A percentile compares a stretch with the other conserved stretches of the same genome.
phyloP scores from a whole-genome alignment of 1,284 basidiomycete genomes.

The Calocybe gambosa region DNA sequence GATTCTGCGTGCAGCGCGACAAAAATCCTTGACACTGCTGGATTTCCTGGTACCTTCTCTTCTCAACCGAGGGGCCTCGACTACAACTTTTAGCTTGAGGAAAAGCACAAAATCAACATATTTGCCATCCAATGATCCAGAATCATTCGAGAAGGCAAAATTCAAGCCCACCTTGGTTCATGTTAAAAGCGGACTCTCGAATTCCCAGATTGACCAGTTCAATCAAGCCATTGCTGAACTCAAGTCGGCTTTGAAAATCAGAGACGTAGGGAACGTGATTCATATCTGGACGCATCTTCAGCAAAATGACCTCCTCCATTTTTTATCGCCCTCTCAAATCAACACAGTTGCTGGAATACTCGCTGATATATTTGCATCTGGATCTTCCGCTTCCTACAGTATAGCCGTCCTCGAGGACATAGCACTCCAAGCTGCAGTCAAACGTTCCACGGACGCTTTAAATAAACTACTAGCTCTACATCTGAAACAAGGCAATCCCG shows the following conservation, averaged over 20 bases:
- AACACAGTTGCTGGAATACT: slow-evolving; percentile 33
- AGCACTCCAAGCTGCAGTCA: slow-evolving; percentile 37
- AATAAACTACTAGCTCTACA: slow-evolving; percentile 42
- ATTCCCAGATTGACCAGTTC: slow-evolving; percentile 29
- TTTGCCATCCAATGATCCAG: slow-evolving; percentile 16
- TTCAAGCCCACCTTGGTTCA: slow-evolving; percentile 18
- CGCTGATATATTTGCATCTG: slow-evolving; percentile 22
- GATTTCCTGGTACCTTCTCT: slow-evolving; percentile 29
- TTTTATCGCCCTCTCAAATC: slow-evolving; percentile 37
- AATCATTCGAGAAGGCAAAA: slow-evolving; percentile 18
- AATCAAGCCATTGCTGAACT: slow-evolving; percentile 31
- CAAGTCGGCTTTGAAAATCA: slow-evolving; percentile 27
- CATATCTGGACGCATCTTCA: slow-evolving; percentile 41
- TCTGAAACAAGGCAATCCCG: slow-evolving; percentile 35
- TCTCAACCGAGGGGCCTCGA: slow-evolving; percentile 3
- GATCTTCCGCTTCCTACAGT: slow-evolving; percentile 5
- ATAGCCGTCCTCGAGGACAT: slow-evolving; percentile 31
- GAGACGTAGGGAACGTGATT: slow-evolving; percentile 28
- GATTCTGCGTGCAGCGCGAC: slow-evolving; percentile 26
- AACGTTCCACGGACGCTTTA: slow-evolving; percentile 41
- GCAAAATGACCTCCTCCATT: slow-evolving; percentile 33
- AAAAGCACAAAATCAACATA: no score
- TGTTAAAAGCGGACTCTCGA: slow-evolving; percentile 12
- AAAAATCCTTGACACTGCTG: slow-evolving; percentile 23
- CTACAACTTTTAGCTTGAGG: neutral